These are phyloP conservation scores for Phycomyces nitens DNA, from an alignment of 192 early-diverging fungal species.

Conservation along the genomic window DNA sequence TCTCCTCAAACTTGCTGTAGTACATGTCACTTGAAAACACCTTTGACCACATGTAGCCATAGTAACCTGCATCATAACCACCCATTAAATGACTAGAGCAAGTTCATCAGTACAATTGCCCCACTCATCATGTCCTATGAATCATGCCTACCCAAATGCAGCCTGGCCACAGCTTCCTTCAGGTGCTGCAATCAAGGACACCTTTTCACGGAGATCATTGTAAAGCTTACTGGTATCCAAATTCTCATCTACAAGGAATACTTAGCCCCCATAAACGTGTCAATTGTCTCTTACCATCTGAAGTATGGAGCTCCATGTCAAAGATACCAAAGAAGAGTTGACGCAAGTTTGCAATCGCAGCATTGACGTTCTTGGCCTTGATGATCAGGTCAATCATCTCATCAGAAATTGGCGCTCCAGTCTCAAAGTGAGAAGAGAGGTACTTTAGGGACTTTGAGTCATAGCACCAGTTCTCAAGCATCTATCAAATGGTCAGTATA, in stretches of 20 bases:
- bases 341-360: constrained; percentile 67
- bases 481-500: constrained; percentile 28
- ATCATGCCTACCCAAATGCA: constrained; percentile 28
- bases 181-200: constrained; percentile 33
- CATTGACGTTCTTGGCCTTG: constrained; percentile 72
- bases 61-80: constrained; percentile 74
- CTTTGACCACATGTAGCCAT: constrained; percentile 77
- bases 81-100: constrained; percentile 68
- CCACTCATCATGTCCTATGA: no score
- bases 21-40: constrained; percentile 84
- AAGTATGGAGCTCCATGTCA: constrained; percentile 74
- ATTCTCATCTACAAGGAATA: constrained; percentile 30
- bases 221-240: constrained; percentile 48
- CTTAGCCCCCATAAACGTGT: not conserved
- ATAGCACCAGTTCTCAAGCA: constrained; percentile 87
- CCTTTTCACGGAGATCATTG: constrained; percentile 39
- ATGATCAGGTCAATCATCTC: constrained; percentile 66
- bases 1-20: constrained; percentile 63
- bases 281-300: constrained; percentile 29
- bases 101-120: constrained; percentile 13
- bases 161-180: constrained; percentile 40
- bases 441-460: constrained; percentile 53
- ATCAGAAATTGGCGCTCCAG: constrained; percentile 66
- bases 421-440: constrained; percentile 69
- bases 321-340: constrained; percentile 76